Evolutionary conservation across 2,329 filamentous ascomycete species (phyloP).

Genomic region (Nannizzia gypsea): DNA sequence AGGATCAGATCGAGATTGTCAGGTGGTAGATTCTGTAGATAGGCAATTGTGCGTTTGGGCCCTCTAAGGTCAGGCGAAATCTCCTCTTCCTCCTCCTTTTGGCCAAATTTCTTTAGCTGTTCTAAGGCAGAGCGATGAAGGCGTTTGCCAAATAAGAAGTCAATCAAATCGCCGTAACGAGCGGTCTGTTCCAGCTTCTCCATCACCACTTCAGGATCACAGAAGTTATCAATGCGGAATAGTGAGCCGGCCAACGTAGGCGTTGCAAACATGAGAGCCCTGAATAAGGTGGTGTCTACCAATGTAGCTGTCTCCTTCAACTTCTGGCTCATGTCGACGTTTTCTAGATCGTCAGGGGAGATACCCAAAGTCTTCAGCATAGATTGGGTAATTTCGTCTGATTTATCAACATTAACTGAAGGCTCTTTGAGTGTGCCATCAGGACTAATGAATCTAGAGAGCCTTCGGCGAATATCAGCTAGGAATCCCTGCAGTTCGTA

Average conservation of each 20-base stretch:
- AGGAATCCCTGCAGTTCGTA: conserved; percentile 77
- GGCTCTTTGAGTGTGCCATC: conserved; percentile 40
- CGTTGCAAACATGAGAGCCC: conserved; percentile 85
- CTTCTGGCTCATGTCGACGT: conserved; percentile 54
- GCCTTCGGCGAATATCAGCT: conserved; percentile 62
- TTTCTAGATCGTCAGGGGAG: conserved; percentile 39
- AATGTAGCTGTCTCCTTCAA: conserved; percentile 66
- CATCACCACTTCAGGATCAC: conserved; percentile 89
- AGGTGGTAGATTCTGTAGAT: conserved; percentile 78
- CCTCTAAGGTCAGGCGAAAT: conserved; percentile 53
- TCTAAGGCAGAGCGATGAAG: conserved; percentile 79
- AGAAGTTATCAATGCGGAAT: conserved; percentile 94
- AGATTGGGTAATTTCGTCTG: conserved; percentile 32
- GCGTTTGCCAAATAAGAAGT: conserved; percentile 93
- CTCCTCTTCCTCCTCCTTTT: conserved; percentile 21
- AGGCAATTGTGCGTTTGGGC: conserved; percentile 70
- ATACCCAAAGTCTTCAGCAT: conserved; percentile 38
- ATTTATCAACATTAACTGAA: conserved; percentile 22
- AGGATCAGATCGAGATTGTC: conserved; percentile 84
- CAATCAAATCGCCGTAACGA: conserved; percentile 87
- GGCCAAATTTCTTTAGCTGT: conserved; percentile 67
- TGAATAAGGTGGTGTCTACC: conserved; percentile 88
- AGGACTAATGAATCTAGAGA: conserved; percentile 49
- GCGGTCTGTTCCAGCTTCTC: conserved; percentile 80
- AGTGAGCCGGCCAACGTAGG: conserved; percentile 76